Base-by-base conservation (phyloP, 2,329 filamentous ascomycete genomes). In the Curvularia sp. region DNA sequence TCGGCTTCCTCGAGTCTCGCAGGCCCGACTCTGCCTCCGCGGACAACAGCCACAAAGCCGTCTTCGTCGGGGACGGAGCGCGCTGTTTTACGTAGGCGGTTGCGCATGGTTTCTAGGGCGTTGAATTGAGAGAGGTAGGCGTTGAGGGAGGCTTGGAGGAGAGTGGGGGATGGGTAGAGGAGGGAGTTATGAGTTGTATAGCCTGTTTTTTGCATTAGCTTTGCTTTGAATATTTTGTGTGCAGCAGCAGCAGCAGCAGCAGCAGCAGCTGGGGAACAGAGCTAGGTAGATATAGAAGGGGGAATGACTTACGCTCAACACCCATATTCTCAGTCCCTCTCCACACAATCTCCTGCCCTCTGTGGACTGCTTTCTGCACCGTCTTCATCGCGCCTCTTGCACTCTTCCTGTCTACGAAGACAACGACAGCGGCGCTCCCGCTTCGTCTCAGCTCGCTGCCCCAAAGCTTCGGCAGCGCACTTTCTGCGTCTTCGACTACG, bases 31-130 rank as follows among this genome's bases (percentile, higher is more conserved):
- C 84, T 84, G 1, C 70, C 90, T 26, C 93, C 93, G 54, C 91
- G 85, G 1, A 89, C 90, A 24, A 99, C 95, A 3, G 93, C 98
- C 49, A 98, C 85, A 75, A 99, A 99, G 1, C 95, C 95, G 76
- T 99, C 95, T 72, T 92, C 93, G 76, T 99, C 95, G 0, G 94
- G 92, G 70, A 92, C 88, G 66, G 90, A 89, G 60, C 91, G 87
- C 61, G 89, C 81, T 55, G 85, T 73, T 79, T 89, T 73, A 82
- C 84, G 79, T 81, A 88, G 64, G 72, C 84, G 67, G 82, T 88
- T 77, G 82, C 89, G 78, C 77, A 87, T 82, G 85, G 90, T 79
- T 82, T 91, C 80, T 73, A 85, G 80, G 83, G 90, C 77, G 26
- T 78, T 76, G 80, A 93, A 98, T n/a, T 88, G 83, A 22, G 86